Evolutionary conservation across 805 yeast species (phyloP), one percentile per base, ranked within the genome.

Genomic region (Myxozyma sirexii): DNA sequence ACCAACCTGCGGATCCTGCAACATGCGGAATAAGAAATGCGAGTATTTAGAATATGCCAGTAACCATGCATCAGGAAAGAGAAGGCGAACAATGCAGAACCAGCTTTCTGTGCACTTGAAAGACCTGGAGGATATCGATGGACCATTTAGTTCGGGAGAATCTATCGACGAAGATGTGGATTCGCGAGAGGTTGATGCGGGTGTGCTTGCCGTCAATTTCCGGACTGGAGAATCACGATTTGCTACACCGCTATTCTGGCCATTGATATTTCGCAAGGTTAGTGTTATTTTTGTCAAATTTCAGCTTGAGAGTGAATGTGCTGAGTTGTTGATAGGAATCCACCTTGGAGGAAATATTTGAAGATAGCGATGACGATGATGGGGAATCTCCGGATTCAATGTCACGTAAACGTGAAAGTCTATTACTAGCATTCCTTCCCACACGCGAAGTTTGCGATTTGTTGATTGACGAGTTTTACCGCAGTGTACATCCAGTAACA

Each of bases 191-290:
- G 53, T 49, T 23, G 35, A 37, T 24, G 53, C 24, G 6, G 53
- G 53, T 23, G 17, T 24, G 35, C 27, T 51, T 12, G 17, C 41
- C 19, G 55, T 51, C 27, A 41, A 51, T 21, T 13, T 6, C 2
- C 48, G 41, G 21, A 51, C 55, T 4, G 55, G 55, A 7, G 39
- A 47, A 15, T 41, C 55, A 4, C 29, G 55, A 12, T 51, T 51
- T 51, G 38, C 41, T 10, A 29, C 55, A 6, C 46, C 48, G 12
- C 19, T 51, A 21, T 42, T 41, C 29, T 41, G 48, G 47, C 48
- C 46, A 13, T 15, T 41, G 31, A n/a, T 41, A 6, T 51, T 51
- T 17, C 46, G 26, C 26, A 15, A 41, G 38, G 55, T 41, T 7
- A 21, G 41, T 27, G 5, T 10, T 10, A 13, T 8, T 3, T 4